These are phyloP conservation scores for Podospora appendiculata DNA, from an alignment of 495 filamentous ascomycete species.

Conservation along the genomic window DNA sequence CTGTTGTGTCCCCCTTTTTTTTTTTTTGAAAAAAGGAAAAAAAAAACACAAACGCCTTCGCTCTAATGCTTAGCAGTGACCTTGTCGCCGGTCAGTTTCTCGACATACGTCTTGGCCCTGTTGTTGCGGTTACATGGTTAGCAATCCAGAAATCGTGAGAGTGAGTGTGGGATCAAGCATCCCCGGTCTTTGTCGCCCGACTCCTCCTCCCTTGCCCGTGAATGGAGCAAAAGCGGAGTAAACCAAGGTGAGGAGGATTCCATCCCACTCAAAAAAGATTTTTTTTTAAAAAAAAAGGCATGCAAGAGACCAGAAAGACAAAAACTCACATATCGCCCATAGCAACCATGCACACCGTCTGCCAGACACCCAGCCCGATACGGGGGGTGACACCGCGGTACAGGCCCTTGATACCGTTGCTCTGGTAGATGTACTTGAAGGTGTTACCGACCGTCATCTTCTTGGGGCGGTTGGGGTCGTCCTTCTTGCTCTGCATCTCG, in stretches of 20 bases:
- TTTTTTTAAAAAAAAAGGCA: not conserved
- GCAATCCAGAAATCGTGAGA: not conserved
- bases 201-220: no score
- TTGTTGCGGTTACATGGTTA: conserved; percentile 9
- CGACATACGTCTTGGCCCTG: conserved; percentile 94
- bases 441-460: conserved; percentile 95
- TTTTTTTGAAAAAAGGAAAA: not conserved
- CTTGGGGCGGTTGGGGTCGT: conserved; percentile 94
- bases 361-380: conserved; percentile 94
- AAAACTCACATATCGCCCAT: conserved; percentile 91
- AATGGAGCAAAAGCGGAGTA: no score
- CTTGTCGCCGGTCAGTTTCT: conserved; percentile 88
- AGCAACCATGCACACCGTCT: conserved; percentile 99
- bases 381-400: conserved; percentile 94
- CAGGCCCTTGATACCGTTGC: conserved; percentile 83
- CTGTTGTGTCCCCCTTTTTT: no score
- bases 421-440: conserved; percentile 84
- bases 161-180: no score
- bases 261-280: not conserved
- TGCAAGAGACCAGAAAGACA: not conserved
- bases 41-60: conserved; percentile 19
- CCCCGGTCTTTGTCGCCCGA: no score
- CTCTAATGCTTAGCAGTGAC: conserved; percentile 95
- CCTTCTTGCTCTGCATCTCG: conserved; percentile 99
- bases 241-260: no score